phyloP scores from a whole-genome alignment of 805 yeast genomes.

The Schwanniomyces yamadae region DNA sequence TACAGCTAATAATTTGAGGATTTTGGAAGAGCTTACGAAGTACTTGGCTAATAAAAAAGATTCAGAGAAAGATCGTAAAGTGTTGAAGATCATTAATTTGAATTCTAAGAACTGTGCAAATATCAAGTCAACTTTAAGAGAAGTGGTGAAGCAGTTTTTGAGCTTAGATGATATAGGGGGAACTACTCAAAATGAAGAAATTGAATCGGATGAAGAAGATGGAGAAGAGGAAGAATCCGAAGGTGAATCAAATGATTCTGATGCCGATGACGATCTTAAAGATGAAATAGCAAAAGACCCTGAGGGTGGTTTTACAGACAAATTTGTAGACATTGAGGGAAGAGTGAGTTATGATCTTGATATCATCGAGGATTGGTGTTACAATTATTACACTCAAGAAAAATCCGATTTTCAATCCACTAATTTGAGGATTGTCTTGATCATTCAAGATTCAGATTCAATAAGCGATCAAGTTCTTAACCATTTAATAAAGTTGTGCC shows the following conservation, averaged over 20 bases:
- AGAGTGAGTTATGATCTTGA: constrained; percentile 37
- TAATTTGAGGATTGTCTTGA: constrained; percentile 21
- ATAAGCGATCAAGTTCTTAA: constrained; percentile 33
- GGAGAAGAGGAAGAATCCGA: constrained; percentile 12
- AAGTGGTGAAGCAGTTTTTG: constrained; percentile 32
- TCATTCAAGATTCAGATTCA: constrained; percentile 40
- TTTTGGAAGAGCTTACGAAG: constrained; percentile 33
- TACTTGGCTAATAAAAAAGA: constrained; percentile 10
- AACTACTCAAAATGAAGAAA: constrained; percentile 6
- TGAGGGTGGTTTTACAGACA: constrained; percentile 6
- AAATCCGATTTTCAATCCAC: constrained; percentile 6
- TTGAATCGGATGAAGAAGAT: constrained; percentile 8
- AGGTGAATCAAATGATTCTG: constrained; percentile 12
- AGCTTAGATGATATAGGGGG: constrained; percentile 8
- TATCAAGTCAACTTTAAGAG: constrained; percentile 32
- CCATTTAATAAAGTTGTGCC: constrained; percentile 32
- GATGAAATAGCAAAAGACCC: constrained; percentile 10
- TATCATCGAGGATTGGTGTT: constrained; percentile 32
- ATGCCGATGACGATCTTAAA: constrained; percentile 14
- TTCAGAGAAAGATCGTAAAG: constrained; percentile 5
- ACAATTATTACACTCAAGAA: constrained; percentile 8
- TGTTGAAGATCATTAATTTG: constrained; percentile 24
- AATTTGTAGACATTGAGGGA: constrained; percentile 14
- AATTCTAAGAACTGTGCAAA: constrained; percentile 33
- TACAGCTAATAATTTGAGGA: constrained; percentile 39